These are phyloP conservation scores for Fusarium mexicanum DNA, from an alignment of 2,329 filamentous ascomycete genomes.

Conservation along the genomic window DNA sequence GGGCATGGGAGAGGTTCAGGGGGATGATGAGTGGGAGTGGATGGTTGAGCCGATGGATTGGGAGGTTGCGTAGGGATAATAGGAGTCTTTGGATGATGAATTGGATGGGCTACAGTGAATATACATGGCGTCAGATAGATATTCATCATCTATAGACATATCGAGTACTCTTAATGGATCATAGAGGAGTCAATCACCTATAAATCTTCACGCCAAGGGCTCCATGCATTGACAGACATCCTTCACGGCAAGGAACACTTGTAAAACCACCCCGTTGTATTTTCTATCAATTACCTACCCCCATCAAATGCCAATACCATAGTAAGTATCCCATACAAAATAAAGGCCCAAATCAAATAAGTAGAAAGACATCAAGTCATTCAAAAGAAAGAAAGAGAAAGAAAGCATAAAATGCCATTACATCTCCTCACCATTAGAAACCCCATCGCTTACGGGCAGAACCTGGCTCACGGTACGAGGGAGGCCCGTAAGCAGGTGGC, in stretches of 20 bases:
- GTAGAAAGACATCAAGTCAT: constrained; percentile 19
- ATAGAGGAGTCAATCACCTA: neutral
- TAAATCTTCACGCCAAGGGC: neutral
- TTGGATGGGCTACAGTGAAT: neutral
- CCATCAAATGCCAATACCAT: neutral
- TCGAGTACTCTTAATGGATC: neutral
- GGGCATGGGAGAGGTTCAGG: constrained; percentile 13
- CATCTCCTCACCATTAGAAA: constrained; percentile 9
- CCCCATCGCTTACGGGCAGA: constrained; percentile 38
- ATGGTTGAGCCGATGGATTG: constrained; percentile 55
- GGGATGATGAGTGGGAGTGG: constrained; percentile 50
- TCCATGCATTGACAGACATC: neutral
- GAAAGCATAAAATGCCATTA: neutral
- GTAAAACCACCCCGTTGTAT: constrained; percentile 13
- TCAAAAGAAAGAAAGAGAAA: constrained; percentile 1
- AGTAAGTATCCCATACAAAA: constrained; percentile 5
- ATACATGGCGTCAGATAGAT: neutral
- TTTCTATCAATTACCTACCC: constrained; percentile 34
- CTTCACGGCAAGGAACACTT: neutral
- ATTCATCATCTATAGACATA: neutral
- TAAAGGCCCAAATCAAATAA: constrained; percentile 2
- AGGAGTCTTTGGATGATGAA: neutral
- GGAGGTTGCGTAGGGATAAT: constrained; percentile 41
- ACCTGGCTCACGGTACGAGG: constrained; percentile 31
- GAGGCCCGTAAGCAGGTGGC: constrained; percentile 39